Evolutionary conservation across 345 rosid species (phyloP).

Genomic region (Boechera stricta): DNA sequence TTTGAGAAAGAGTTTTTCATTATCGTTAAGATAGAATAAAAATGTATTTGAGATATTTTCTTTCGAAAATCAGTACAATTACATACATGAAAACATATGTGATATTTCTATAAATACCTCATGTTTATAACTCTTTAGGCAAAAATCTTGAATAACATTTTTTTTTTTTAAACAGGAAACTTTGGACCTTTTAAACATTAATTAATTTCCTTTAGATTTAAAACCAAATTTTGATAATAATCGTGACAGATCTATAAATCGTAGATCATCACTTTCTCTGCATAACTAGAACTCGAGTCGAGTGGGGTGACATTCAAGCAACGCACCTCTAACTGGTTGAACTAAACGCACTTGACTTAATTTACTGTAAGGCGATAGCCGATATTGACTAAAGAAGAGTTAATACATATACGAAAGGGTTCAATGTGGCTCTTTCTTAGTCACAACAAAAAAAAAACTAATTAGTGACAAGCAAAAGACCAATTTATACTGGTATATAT

Average conservation of each 20-base stretch:
- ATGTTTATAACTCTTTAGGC: not conserved
- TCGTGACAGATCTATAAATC: not conserved
- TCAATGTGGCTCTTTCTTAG: slow-evolving; percentile 3
- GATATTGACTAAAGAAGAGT: not conserved
- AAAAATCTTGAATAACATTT: not conserved
- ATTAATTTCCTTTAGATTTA: not conserved
- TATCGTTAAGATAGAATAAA: no score
- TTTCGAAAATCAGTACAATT: not conserved
- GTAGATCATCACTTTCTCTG: not conserved
- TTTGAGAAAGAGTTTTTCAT: no score
- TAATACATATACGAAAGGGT: not conserved
- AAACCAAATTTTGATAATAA: not conserved
- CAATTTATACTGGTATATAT: not conserved
- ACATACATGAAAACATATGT: not conserved
- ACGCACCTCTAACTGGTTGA: not conserved
- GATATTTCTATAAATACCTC: not conserved
- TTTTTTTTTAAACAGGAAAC: not conserved
- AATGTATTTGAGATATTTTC: not conserved
- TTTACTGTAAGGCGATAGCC: not conserved
- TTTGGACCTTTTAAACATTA: not conserved
- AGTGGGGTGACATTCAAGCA: not conserved
- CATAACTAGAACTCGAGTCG: not conserved
- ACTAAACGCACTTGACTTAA: not conserved
- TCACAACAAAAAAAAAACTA: not conserved
- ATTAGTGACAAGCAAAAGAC: not conserved